Conservation (phyloP, 2,329 filamentous ascomycete species). For the Cladosporium phlei region DNA sequence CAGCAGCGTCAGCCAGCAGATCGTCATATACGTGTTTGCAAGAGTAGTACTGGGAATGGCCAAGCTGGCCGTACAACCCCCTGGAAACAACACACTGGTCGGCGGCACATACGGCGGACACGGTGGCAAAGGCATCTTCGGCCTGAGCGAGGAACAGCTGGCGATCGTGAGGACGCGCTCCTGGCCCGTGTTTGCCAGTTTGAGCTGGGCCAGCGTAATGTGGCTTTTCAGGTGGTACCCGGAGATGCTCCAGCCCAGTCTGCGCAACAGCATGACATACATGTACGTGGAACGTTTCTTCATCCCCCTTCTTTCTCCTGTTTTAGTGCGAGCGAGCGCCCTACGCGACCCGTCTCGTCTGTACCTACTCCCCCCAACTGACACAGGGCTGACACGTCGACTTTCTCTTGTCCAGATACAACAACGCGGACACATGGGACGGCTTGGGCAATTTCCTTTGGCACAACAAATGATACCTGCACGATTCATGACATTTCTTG, state of each 20-base stretch:
- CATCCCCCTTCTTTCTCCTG: slow-evolving; percentile 2
- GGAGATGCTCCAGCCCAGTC: slow-evolving; percentile 81
- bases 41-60: slow-evolving; percentile 81
- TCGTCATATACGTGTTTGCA: slow-evolving; percentile 96
- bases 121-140: slow-evolving; percentile 39
- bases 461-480: slow-evolving; percentile 59
- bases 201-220: slow-evolving; percentile 94
- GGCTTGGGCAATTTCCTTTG: slow-evolving; percentile 76
- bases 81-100: slow-evolving; percentile 34
- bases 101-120: slow-evolving; percentile 35
- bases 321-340: background rate
- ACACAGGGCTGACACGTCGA: slow-evolving; percentile 29
- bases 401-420: slow-evolving; percentile 48
- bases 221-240: slow-evolving; percentile 90
- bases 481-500: slow-evolving; percentile 9
- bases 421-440: slow-evolving; percentile 85
- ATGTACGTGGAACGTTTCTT: slow-evolving; percentile 60
- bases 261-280: slow-evolving; percentile 95
- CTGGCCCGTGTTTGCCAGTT: slow-evolving; percentile 87
- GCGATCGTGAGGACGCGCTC: slow-evolving; percentile 55
- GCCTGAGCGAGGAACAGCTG: slow-evolving; percentile 36
- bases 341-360: background rate
- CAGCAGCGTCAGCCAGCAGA: slow-evolving; percentile 86
- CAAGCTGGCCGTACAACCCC: slow-evolving; percentile 69
- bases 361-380: slow-evolving; percentile 14